These are phyloP conservation scores for Aspergillus olivimuriae DNA, from an alignment of 495 filamentous ascomycete species.

Conservation along the genomic window DNA sequence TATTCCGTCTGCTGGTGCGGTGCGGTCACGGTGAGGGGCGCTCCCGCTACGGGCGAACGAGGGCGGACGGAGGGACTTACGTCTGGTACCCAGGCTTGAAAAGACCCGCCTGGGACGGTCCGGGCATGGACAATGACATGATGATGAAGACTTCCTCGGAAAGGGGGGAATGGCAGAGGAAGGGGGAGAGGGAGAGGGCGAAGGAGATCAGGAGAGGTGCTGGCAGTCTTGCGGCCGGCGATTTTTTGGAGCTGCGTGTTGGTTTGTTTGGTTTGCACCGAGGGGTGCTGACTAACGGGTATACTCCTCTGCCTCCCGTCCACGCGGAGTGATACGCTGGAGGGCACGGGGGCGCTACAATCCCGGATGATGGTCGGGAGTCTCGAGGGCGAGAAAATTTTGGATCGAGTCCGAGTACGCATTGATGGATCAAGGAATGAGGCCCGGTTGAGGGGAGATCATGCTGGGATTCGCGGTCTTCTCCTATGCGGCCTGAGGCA, in stretches of 20 bases:
- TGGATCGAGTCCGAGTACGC: too few relatives aligned
- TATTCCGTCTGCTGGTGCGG: too few relatives aligned
- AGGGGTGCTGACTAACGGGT: conserved; percentile 23
- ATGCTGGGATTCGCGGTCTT: too few relatives aligned
- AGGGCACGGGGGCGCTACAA: too few relatives aligned
- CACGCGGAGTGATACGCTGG: neutral
- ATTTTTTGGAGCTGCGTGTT: conserved; percentile 40
- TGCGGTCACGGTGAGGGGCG: neutral
- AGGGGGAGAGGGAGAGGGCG: conserved; percentile 13
- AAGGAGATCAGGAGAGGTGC: conserved; percentile 19
- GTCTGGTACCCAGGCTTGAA: conserved; percentile 97
- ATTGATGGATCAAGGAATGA: too few relatives aligned
- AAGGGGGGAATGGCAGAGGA: conserved; percentile 19
- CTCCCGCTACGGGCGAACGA: too few relatives aligned
- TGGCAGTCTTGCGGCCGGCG: conserved; percentile 33
- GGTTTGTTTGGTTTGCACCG: conserved; percentile 44
- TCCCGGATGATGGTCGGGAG: too few relatives aligned
- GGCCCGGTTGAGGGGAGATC: too few relatives aligned
- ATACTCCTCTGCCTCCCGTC: conserved; percentile 5
- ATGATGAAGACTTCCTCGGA: conserved; percentile 28
- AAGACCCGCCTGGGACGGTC: conserved; percentile 82
- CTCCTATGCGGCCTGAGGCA: too few relatives aligned
- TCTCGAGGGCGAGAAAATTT: too few relatives aligned
- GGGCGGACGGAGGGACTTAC: conserved; percentile 59
- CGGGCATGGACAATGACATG: conserved; percentile 95